phyloP scores from a whole-genome alignment of 805 yeast species.

The Metschnikowia picachoensis region DNA sequence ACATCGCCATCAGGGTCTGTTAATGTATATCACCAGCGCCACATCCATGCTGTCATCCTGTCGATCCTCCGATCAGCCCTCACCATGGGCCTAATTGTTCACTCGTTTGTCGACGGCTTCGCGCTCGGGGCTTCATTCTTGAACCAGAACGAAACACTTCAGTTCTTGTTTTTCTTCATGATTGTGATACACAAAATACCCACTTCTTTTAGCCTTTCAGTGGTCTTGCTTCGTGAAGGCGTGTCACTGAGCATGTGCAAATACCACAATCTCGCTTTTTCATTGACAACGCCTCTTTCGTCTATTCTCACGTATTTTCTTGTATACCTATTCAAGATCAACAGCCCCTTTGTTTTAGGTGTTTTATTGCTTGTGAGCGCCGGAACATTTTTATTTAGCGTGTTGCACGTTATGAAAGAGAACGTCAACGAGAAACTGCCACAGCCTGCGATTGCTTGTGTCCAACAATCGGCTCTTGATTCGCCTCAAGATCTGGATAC shows the following conservation, averaged over 20 bases:
- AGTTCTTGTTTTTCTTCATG: constrained; percentile 50
- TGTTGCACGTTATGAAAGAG: constrained; percentile 57
- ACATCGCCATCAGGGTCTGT: not conserved
- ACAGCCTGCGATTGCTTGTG: constrained; percentile 8
- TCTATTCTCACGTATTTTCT: constrained; percentile 49
- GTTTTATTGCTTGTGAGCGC: constrained; percentile 59
- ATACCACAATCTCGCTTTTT: constrained; percentile 49
- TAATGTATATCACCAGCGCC: constrained; percentile 1
- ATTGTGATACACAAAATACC: constrained; percentile 72
- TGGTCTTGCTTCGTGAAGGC: constrained; percentile 46
- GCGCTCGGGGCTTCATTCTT: constrained; percentile 61
- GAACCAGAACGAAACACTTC: constrained; percentile 34
- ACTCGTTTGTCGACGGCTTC: constrained; percentile 69
- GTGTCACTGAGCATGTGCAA: constrained; percentile 29
- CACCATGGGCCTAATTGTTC: constrained; percentile 61
- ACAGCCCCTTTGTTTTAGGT: constrained; percentile 44
- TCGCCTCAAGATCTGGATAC: not conserved
- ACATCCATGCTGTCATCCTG: not conserved
- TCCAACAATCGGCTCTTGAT: constrained; percentile 9
- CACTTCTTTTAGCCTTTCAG: constrained; percentile 62
- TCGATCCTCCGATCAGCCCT: constrained; percentile 42
- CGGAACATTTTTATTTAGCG: constrained; percentile 71
- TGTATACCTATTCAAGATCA: constrained; percentile 27
- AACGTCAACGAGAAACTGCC: constrained; percentile 1
- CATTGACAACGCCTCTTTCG: constrained; percentile 52